phyloP scores from a whole-genome alignment of 2,329 filamentous ascomycete genomes.

The Penicillium sclerotiorum region DNA sequence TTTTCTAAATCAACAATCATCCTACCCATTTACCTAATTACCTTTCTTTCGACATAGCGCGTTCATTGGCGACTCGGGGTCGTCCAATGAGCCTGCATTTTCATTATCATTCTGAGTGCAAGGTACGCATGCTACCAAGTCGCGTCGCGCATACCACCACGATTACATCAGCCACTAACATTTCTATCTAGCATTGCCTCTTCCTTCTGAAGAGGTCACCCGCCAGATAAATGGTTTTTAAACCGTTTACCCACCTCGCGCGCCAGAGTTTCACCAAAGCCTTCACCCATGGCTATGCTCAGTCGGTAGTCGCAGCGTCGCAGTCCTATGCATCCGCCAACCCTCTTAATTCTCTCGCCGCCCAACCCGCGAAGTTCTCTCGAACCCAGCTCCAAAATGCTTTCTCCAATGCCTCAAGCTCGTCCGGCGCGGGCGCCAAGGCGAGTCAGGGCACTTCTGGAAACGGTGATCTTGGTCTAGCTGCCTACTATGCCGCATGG shows the following conservation, averaged over 20 bases:
- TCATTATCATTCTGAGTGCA: constrained; percentile 61
- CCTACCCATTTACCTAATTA: neutral
- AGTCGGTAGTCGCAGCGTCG: constrained; percentile 93
- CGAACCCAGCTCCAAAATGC: constrained; percentile 70
- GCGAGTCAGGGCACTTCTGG: constrained; percentile 62
- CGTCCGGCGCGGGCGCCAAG: constrained; percentile 55
- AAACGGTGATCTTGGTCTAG: constrained; percentile 67
- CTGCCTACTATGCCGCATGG: constrained; percentile 89
- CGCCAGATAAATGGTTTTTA: constrained; percentile 85
- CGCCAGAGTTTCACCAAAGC: constrained; percentile 97
- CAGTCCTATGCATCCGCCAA: constrained; percentile 76
- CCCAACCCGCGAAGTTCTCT: constrained; percentile 55
- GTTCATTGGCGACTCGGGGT: constrained; percentile 80
- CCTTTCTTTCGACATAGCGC: constrained; percentile 56
- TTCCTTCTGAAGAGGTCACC: constrained; percentile 65
- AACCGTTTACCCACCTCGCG: constrained; percentile 77
- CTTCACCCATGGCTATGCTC: constrained; percentile 96
- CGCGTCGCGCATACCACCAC: constrained; percentile 1
- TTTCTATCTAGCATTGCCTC: constrained; percentile 50
- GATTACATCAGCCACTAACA: constrained; percentile 19
- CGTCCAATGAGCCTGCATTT: constrained; percentile 99
- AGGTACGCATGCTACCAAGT: constrained; percentile 56
- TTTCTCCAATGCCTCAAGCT: constrained; percentile 65
- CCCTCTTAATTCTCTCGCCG: constrained; percentile 58
- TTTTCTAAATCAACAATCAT: constrained; percentile 6